phyloP scores from a whole-genome alignment of 2,329 filamentous ascomycete genomes.

The Arthrobotrys iridis region DNA sequence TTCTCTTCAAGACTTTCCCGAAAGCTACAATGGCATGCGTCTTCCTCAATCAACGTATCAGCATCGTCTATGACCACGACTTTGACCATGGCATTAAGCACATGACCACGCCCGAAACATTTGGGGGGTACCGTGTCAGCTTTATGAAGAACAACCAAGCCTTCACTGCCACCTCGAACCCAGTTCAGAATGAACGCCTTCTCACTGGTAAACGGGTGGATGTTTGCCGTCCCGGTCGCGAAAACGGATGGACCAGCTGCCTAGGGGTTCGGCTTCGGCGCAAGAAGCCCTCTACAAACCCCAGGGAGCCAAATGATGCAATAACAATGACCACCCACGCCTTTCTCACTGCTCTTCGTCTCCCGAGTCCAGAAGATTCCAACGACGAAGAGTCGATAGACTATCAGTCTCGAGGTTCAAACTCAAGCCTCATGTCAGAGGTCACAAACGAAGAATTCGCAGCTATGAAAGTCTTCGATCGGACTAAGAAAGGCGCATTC shows the following conservation, averaged over 20 bases:
- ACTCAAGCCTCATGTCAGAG: conserved; percentile 15
- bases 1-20: conserved; percentile 48
- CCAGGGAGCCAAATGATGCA: conserved; percentile 30
- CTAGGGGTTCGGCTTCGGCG: conserved; percentile 35
- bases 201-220: conserved; percentile 46
- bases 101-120: conserved; percentile 53
- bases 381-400: neutral
- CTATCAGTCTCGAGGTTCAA: conserved; percentile 20
- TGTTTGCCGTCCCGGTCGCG: conserved; percentile 25
- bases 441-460: conserved; percentile 42
- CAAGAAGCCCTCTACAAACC: conserved; percentile 24
- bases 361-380: conserved; percentile 12
- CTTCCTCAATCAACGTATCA: conserved; percentile 49
- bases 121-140: conserved; percentile 45
- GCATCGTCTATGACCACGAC: conserved; percentile 49
- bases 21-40: conserved; percentile 32
- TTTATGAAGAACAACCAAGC: conserved; percentile 43
- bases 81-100: conserved; percentile 48
- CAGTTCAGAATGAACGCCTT: conserved; percentile 29
- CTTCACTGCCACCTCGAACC: conserved; percentile 41
- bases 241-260: conserved; percentile 41
- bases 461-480: conserved; percentile 30
- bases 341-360: conserved; percentile 49
- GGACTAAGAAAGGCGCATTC: conserved; percentile 22
- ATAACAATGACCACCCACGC: conserved; percentile 52